Evolutionary conservation across 352 stramenopile species (phyloP), one percentile per base, ranked within the genome.

Genomic region (Phytophthora meadii): DNA sequence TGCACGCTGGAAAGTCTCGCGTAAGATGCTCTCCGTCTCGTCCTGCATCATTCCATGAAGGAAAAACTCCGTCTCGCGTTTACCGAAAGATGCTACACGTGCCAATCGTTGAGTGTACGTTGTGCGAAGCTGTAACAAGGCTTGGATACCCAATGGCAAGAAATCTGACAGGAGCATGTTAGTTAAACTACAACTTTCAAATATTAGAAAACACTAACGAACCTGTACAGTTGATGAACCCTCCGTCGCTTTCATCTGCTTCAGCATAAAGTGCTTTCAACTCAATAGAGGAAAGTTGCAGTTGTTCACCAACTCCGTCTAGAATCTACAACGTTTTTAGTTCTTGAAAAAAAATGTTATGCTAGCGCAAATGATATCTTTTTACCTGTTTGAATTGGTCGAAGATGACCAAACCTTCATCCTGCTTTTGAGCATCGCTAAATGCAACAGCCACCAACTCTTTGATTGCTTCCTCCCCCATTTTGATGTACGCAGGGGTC

Each of bases 11-110:
- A 94, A 88, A 63, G 87, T 90, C 54, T 94, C 86, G 2, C 81
- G 77, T 54, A 94, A 60, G 22, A 93, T 72, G 66, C 81, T 91
- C 49, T 94, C 86, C 51, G 91, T 79, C 49, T 94, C 86, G 52
- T 94, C 86, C 47, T 90, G 86, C 76, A 87, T 85, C 73, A 93
- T 85, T 30, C 86, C 84, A 59, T 94, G 86, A n/a, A 92, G 52
- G 39, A 94, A 79, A 30, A 77, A 65, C 36, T 89, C 77, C 6
- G 60, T 56, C 15, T 84, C 67, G 36, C 72, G 75, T 37, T 85
- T 87, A 11, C 47, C 60, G n/a, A 78, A 83, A 1, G 61, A 59
- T 8, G 84, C 79, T 19, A 74, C 67, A 5, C 77, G 81, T 25
- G 72, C 42, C 4, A 83, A 47, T n/a, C 84, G 76, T 49, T 88